Evolutionary conservation across 805 yeast species (phyloP).

Genomic region (Teunomyces panamensis): DNA sequence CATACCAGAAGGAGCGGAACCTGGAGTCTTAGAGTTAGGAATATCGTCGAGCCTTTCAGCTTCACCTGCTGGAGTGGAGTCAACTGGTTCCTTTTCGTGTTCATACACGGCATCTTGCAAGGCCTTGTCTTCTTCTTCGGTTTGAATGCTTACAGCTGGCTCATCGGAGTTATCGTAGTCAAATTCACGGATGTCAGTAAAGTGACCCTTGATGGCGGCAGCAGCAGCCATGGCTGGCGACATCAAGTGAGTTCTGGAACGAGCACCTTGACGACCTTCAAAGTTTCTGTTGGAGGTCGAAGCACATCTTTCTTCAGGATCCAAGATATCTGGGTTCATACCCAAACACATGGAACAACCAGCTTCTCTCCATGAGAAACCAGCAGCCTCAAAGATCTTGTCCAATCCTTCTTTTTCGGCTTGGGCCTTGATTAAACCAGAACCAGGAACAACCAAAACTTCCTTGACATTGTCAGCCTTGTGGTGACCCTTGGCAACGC

Average conservation of each 20-base stretch:
- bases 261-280: slow-evolving; percentile 98
- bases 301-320: slow-evolving; percentile 96
- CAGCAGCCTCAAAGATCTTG: slow-evolving; percentile 86
- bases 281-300: slow-evolving; percentile 98
- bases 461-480: slow-evolving; percentile 77
- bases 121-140: slow-evolving; percentile 46
- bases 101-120: slow-evolving; percentile 69
- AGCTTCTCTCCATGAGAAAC: slow-evolving; percentile 99
- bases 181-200: slow-evolving; percentile 85
- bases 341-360: slow-evolving; percentile 99
- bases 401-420: slow-evolving; percentile 96
- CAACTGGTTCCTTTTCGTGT: slow-evolving; percentile 64
- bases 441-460: slow-evolving; percentile 95
- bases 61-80: slow-evolving; percentile 46
- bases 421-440: slow-evolving; percentile 89
- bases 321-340: slow-evolving; percentile 97
- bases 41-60: slow-evolving; percentile 62
- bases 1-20: slow-evolving; percentile 49
- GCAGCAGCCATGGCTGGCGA: slow-evolving; percentile 99
- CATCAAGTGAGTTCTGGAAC: slow-evolving; percentile 94
- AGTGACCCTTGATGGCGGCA: slow-evolving; percentile 88
- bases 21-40: slow-evolving; percentile 42
- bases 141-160: slow-evolving; percentile 55
- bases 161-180: slow-evolving; percentile 57
- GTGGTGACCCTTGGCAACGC: slow-evolving; percentile 84